Percentiles rank a stretch among this genome's conserved stretches.
phyloP scores from a whole-genome alignment of 164 flowering plant species.

The Euptelea pleiosperma region DNA sequence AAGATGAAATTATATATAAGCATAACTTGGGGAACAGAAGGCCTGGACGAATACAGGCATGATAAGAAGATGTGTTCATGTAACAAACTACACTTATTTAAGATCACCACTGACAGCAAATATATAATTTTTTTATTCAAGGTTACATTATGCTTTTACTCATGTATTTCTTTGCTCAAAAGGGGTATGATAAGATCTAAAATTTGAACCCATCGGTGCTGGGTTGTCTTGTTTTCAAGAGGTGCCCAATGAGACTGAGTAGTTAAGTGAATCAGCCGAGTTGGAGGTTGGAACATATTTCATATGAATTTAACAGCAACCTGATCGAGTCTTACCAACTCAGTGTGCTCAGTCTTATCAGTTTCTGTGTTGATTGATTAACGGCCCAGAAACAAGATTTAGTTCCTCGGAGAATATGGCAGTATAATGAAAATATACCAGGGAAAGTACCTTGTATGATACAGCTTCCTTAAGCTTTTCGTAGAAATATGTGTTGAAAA shows the following conservation, averaged over 20 bases:
- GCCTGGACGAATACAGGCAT: not conserved
- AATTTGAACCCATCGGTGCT: not conserved
- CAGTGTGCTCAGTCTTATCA: not conserved
- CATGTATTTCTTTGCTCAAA: not conserved
- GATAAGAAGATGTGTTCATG: not conserved
- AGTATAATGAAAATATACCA: not conserved
- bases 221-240: not conserved
- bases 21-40: not conserved
- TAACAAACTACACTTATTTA: not conserved
- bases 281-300: not conserved
- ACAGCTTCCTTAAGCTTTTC: conserved; percentile 74
- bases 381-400: not conserved
- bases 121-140: not conserved
- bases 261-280: not conserved
- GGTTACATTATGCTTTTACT: not conserved
- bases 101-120: not conserved
- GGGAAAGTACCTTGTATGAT: conserved; percentile 50
- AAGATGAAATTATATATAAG: not conserved
- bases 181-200: not conserved
- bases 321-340: not conserved
- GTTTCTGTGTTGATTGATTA: not conserved
- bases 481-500: conserved; percentile 85
- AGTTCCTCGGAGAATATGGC: not conserved
- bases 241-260: not conserved
- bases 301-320: not conserved